phyloP scores from a whole-genome alignment of 805 yeast species.

The Candida multigemmis region DNA sequence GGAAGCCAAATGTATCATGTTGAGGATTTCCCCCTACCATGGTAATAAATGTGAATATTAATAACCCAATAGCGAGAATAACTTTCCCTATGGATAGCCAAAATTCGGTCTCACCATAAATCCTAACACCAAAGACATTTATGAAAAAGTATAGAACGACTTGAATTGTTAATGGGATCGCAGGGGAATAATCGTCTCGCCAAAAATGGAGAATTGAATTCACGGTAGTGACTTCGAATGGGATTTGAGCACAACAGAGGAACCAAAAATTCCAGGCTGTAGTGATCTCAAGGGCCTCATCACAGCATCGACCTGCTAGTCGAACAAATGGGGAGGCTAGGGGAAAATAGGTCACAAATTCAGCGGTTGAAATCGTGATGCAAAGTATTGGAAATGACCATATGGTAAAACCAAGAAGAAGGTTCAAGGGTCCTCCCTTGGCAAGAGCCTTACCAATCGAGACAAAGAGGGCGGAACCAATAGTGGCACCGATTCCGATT shows the following conservation, averaged over 20 bases:
- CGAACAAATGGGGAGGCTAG: conserved; percentile 70
- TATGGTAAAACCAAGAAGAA: conserved; percentile 53
- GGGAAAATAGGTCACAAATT: conserved; percentile 70
- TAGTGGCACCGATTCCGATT: conserved; percentile 74
- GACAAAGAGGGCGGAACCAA: conserved; percentile 74
- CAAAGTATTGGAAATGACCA: conserved; percentile 67
- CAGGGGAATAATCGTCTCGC: conserved; percentile 71
- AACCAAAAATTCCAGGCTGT: conserved; percentile 79
- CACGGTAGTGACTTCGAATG: conserved; percentile 76
- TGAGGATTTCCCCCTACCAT: conserved; percentile 86
- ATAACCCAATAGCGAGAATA: conserved; percentile 63
- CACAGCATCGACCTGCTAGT: conserved; percentile 67
- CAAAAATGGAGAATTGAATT: conserved; percentile 74
- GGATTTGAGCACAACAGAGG: conserved; percentile 67
- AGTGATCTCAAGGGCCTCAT: conserved; percentile 64
- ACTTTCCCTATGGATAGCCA: conserved; percentile 64
- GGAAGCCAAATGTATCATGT: conserved; percentile 44
- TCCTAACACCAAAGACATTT: conserved; percentile 63
- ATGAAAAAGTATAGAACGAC: conserved; percentile 52
- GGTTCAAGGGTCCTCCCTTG: conserved; percentile 62
- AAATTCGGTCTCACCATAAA: conserved; percentile 79
- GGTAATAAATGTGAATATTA: conserved; percentile 66
- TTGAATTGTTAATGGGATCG: conserved; percentile 58
- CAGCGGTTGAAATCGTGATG: conserved; percentile 67
- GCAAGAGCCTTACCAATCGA: conserved; percentile 58